A percentile compares a stretch with the other conserved stretches of the same genome.
These are phyloP conservation scores for Aspergillus novofumigatus DNA, from an alignment of 2,329 filamentous ascomycete genomes.

Conservation along the genomic window DNA sequence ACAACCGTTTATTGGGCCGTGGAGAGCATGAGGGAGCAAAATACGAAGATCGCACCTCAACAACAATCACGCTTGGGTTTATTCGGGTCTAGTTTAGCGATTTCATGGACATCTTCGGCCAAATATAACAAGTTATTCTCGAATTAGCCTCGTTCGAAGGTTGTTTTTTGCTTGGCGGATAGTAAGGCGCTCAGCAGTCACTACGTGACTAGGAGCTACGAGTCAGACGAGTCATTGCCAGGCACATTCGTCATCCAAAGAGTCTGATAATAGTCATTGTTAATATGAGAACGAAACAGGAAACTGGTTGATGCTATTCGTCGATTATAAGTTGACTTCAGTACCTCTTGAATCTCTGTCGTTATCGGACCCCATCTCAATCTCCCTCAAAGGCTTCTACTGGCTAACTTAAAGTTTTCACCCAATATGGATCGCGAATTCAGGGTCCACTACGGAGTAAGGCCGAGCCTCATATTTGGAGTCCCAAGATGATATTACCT, in stretches of 20 bases:
- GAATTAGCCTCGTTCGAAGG: too few relatives aligned
- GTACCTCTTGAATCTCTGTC: background rate
- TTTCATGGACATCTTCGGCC: background rate
- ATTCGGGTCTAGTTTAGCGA: background rate
- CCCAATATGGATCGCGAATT: too few relatives aligned
- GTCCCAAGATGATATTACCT: too few relatives aligned
- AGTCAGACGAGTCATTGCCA: background rate
- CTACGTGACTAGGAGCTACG: too few relatives aligned
- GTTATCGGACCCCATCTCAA: background rate
- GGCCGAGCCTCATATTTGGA: too few relatives aligned
- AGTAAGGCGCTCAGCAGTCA: background rate
- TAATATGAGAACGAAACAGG: background rate
- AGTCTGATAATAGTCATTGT: background rate
- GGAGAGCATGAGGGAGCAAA: background rate
- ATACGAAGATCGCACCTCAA: background rate
- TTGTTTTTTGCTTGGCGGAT: too few relatives aligned
- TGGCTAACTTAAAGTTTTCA: background rate
- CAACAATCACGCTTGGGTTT: background rate
- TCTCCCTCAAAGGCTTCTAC: background rate
- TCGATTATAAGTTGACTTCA: background rate
- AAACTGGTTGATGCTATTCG: background rate
- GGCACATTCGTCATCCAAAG: too few relatives aligned
- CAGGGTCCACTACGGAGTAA: too few relatives aligned
- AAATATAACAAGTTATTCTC: too few relatives aligned
- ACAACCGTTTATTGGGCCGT: background rate